These are phyloP conservation scores for Kwoniella shivajii DNA, from an alignment of 1,284 basidiomycete species.

Conservation along the genomic window DNA sequence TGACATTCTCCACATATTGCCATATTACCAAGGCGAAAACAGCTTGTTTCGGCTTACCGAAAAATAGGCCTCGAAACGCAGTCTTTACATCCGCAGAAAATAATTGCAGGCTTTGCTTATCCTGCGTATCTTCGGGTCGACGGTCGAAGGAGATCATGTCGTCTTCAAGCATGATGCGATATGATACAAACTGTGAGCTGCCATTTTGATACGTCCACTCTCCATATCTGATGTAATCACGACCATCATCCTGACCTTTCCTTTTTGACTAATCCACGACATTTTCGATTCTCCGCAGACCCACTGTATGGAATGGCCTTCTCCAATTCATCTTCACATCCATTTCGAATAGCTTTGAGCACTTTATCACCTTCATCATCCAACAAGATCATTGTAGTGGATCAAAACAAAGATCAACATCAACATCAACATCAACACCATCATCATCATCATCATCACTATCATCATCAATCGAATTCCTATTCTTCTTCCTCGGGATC, in stretches of 20 bases:
- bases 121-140: too few species aligned
- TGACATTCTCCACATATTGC: too few species aligned
- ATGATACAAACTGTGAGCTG: constrained; percentile 19
- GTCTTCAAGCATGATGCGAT: constrained; percentile 29
- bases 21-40: too few species aligned
- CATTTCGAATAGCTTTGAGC: constrained; percentile 45
- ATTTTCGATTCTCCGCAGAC: too few species aligned
- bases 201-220: neutral
- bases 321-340: constrained; percentile 45
- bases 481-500: constrained; percentile 7
- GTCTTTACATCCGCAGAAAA: too few species aligned
- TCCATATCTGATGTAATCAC: neutral
- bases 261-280: constrained; percentile 5
- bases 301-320: constrained; percentile 52
- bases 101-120: too few species aligned
- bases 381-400: constrained; percentile 50
- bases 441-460: constrained; percentile 2
- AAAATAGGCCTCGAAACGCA: too few species aligned
- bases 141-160: too few species aligned
- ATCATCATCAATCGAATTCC: constrained; percentile 6
- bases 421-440: constrained; percentile 8
- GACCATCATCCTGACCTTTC: neutral
- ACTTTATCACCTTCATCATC: constrained; percentile 43
- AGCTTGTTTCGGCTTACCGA: too few species aligned
- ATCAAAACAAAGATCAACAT: constrained; percentile 24